These are phyloP conservation scores for Hemisphaericaspora xylanilytica DNA, from an alignment of 1,139 yeast genomes.

Conservation along the genomic window DNA sequence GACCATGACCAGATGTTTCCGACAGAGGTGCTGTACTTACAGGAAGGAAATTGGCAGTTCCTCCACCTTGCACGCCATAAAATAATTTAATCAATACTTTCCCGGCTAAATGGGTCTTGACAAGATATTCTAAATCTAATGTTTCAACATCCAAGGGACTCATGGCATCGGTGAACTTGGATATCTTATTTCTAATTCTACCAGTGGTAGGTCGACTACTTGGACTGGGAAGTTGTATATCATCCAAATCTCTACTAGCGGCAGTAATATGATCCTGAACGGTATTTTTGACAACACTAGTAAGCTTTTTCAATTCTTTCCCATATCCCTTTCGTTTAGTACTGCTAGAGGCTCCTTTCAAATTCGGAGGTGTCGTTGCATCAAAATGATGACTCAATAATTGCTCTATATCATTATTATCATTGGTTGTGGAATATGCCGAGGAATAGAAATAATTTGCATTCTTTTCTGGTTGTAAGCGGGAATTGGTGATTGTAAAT, in stretches of 20 bases:
- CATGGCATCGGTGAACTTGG: conserved; percentile 35
- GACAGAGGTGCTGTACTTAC: neutral
- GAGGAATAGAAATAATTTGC: conserved; percentile 14
- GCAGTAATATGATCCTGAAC: conserved; percentile 59
- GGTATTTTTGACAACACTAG: conserved; percentile 67
- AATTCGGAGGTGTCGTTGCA: neutral
- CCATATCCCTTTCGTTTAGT: conserved; percentile 29
- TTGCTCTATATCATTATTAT: conserved; percentile 4
- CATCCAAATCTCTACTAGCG: conserved; percentile 28
- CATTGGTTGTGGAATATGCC: conserved; percentile 8
- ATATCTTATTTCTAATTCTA: conserved; percentile 34
- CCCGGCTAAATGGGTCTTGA: conserved; percentile 34
- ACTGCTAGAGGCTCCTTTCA: conserved; percentile 12
- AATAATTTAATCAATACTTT: conserved; percentile 37
- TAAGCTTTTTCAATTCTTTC: conserved; percentile 58
- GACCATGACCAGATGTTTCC: too few relatives aligned
- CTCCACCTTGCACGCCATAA: conserved; percentile 22
- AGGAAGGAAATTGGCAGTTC: conserved; percentile 1
- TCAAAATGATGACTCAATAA: conserved; percentile 1
- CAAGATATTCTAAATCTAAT: conserved; percentile 37
- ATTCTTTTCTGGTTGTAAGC: conserved; percentile 27
- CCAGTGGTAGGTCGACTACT: conserved; percentile 20
- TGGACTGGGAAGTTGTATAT: conserved; percentile 11
- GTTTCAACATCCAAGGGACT: conserved; percentile 47
- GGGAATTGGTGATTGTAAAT: conserved; percentile 57